These are phyloP conservation scores for Scorias spongiosa DNA, from an alignment of 2,329 filamentous ascomycete species.

Conservation along the genomic window DNA sequence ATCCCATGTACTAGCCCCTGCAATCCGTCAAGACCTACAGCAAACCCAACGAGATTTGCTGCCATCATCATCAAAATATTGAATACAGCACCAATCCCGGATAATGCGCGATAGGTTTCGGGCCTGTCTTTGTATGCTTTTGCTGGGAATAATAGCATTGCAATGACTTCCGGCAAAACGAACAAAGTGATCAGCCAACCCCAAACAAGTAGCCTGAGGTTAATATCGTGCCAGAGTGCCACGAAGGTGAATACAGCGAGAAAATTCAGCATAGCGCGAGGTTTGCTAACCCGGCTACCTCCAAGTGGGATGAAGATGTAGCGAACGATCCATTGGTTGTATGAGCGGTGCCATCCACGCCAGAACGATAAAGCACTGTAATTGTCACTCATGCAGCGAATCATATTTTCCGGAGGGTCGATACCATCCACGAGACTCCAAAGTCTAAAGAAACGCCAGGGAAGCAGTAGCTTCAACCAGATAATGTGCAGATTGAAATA, in stretches of 20 bases:
- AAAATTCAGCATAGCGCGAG: slow-evolving; percentile 56
- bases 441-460: slow-evolving; percentile 97
- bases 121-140: slow-evolving; percentile 55
- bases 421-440: slow-evolving; percentile 84
- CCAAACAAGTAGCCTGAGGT: slow-evolving; percentile 81
- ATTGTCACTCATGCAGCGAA: slow-evolving; percentile 90
- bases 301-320: slow-evolving; percentile 92
- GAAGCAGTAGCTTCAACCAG: slow-evolving; percentile 91
- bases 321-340: slow-evolving; percentile 85
- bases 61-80: slow-evolving; percentile 93
- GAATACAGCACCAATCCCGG: slow-evolving; percentile 61
- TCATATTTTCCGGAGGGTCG: slow-evolving; percentile 95
- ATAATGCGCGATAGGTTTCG: slow-evolving; percentile 62
- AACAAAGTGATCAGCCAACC: slow-evolving; percentile 94
- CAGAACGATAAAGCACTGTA: slow-evolving; percentile 85
- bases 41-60: slow-evolving; percentile 90
- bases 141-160: slow-evolving; percentile 55
- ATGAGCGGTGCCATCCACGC: slow-evolving; percentile 90
- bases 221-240: slow-evolving; percentile 94
- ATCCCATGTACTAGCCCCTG: slow-evolving; percentile 62
- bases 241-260: slow-evolving; percentile 89
- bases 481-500: slow-evolving; percentile 96
- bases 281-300: slow-evolving; percentile 48
- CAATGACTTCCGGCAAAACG: slow-evolving; percentile 75
- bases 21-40: slow-evolving; percentile 76